Conservation (phyloP, 768 basidiomycete species). For the Suillus sp. region DNA sequence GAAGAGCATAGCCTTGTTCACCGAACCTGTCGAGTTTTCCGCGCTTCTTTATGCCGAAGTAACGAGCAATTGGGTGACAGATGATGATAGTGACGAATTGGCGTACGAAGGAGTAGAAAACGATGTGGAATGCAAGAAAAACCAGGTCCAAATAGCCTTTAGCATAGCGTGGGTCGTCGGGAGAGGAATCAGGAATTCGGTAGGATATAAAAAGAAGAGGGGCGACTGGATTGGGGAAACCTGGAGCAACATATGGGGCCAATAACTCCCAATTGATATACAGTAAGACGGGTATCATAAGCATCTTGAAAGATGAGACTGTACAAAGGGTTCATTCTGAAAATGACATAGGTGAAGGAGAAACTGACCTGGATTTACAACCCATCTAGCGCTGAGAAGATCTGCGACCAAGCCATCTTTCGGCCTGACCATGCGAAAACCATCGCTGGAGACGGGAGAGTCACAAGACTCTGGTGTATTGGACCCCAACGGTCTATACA, state of each 20-base stretch:
- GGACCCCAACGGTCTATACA: constrained; percentile 42
- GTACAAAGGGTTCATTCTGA: background rate
- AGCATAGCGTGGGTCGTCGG: constrained; percentile 60
- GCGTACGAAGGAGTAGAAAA: constrained; percentile 88
- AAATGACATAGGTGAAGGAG: background rate
- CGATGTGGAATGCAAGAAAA: constrained; percentile 81
- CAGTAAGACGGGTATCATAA: constrained; percentile 59
- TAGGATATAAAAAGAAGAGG: constrained; percentile 74
- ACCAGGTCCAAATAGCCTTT: constrained; percentile 76
- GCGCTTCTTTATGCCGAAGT: constrained; percentile 67
- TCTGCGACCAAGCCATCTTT: constrained; percentile 50
- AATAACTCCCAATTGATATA: constrained; percentile 67
- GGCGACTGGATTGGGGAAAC: constrained; percentile 69
- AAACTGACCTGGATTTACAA: constrained; percentile 65
- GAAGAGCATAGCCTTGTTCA: constrained; percentile 86
- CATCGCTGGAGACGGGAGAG: constrained; percentile 31
- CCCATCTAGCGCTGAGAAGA: constrained; percentile 64
- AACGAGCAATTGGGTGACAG: constrained; percentile 65
- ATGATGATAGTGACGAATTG: constrained; percentile 70
- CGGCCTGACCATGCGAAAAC: constrained; percentile 24
- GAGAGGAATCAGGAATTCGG: constrained; percentile 50
- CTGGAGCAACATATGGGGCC: constrained; percentile 47
- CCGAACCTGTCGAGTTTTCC: constrained; percentile 81
- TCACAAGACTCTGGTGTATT: constrained; percentile 38
- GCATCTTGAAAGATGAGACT: constrained; percentile 70